Conservation (phyloP, 306 rosid genomes). For the Medicago lupulina region DNA sequence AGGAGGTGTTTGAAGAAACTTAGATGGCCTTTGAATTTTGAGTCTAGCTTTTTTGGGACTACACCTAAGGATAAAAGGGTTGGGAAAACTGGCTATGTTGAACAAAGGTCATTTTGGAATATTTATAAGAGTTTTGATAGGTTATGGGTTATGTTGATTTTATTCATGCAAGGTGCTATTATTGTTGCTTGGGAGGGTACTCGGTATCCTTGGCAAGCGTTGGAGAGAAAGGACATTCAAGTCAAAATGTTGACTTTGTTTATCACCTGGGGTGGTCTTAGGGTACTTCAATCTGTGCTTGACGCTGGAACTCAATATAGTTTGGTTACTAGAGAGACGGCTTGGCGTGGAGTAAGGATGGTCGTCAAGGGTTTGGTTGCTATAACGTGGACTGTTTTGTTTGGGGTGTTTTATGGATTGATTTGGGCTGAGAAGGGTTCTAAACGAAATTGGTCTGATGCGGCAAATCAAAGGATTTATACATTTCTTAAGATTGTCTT, state of each 20-base stretch:
- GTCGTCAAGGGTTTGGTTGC: conserved; percentile 74
- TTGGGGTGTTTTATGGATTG: conserved; percentile 67
- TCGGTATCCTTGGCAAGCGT: conserved; percentile 61
- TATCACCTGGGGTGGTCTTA: conserved; percentile 79
- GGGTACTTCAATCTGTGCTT: conserved; percentile 84
- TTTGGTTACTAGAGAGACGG: conserved; percentile 79
- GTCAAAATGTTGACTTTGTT: conserved; percentile 77
- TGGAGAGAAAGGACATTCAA: conserved; percentile 64
- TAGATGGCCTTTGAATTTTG: conserved; percentile 63
- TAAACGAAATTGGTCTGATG: conserved; percentile 62
- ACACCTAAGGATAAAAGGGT: conserved; percentile 62
- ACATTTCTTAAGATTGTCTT: conserved; percentile 67
- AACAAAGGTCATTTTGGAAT: conserved; percentile 96
- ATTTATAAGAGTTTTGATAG: conserved; percentile 84
- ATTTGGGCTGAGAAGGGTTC: conserved; percentile 82
- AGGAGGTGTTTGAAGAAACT: conserved; percentile 76
- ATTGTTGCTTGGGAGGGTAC: conserved; percentile 80
- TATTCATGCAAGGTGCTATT: conserved; percentile 79
- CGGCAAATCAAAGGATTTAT: conserved; percentile 63
- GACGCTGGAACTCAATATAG: conserved; percentile 98
- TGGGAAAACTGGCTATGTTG: conserved; percentile 97
- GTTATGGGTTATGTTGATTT: conserved; percentile 81
- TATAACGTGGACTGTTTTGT: conserved; percentile 72
- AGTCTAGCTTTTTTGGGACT: conserved; percentile 70
- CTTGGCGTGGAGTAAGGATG: conserved; percentile 85